These are phyloP conservation scores for Colletotrichum sp. DNA, from an alignment of 2,329 filamentous ascomycete genomes.

Conservation along the genomic window DNA sequence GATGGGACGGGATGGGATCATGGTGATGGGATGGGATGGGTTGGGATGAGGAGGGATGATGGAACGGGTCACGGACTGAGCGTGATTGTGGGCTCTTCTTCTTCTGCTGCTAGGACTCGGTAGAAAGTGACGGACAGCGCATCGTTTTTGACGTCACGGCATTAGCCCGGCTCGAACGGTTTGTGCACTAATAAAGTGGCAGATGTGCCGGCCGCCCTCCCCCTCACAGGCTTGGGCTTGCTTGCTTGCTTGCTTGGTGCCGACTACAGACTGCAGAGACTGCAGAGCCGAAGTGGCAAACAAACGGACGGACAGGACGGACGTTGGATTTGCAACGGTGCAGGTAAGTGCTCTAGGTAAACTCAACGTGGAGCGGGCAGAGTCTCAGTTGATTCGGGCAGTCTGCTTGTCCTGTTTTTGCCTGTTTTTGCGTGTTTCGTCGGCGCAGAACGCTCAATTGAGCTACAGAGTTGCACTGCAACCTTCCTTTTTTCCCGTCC, in stretches of 20 bases:
- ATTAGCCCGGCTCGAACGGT: neutral
- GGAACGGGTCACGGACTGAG: neutral
- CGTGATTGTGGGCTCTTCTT: conserved; percentile 1
- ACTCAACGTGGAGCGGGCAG: neutral
- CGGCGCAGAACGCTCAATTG: neutral
- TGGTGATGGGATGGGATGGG: neutral
- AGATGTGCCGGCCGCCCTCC: neutral
- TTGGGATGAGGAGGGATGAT: neutral
- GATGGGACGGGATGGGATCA: neutral
- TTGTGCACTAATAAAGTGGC: neutral
- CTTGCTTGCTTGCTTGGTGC: neutral
- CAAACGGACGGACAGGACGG: neutral
- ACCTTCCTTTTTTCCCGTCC: neutral
- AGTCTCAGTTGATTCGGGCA: neutral
- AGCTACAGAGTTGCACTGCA: neutral
- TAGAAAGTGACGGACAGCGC: neutral
- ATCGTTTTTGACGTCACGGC: conserved; percentile 16
- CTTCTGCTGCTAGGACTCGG: neutral
- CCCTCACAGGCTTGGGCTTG: no score
- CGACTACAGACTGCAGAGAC: neutral
- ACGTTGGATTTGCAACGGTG: neutral
- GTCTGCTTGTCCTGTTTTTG: neutral
- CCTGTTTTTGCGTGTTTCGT: neutral
- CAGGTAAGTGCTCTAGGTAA: neutral
- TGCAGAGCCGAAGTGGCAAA: neutral